phyloP scores from a whole-genome alignment of 805 yeast species.

The Spathaspora sp. region DNA sequence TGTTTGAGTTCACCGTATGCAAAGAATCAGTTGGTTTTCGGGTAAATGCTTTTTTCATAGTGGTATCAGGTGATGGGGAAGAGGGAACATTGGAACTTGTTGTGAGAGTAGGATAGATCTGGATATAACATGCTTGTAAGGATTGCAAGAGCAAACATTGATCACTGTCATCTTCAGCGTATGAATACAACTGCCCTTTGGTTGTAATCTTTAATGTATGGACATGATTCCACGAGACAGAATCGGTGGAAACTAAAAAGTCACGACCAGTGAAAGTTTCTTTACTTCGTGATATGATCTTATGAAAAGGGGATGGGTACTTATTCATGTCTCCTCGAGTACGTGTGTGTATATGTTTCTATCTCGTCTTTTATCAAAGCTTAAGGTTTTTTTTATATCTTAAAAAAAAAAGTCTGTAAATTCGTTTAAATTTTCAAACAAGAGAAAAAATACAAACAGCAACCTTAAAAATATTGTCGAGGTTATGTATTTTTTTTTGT shows the following conservation, averaged over 20 bases:
- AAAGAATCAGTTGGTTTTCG: neutral
- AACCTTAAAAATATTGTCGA: too few relatives aligned
- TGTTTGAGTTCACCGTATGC: conserved; percentile 3
- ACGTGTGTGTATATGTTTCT: neutral
- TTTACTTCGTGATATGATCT: conserved; percentile 27
- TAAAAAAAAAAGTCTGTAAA: too few relatives aligned
- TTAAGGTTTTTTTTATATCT: too few relatives aligned
- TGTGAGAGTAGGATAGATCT: conserved; percentile 24
- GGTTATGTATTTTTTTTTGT: too few relatives aligned
- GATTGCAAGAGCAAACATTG: conserved; percentile 28
- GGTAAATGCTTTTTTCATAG: neutral
- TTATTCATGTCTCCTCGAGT: conserved; percentile 10
- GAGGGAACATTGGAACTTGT: neutral
- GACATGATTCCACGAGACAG: conserved; percentile 32
- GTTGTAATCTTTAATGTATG: conserved; percentile 25
- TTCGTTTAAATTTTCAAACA: too few relatives aligned
- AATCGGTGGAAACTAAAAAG: conserved; percentile 35
- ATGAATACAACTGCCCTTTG: conserved; percentile 31
- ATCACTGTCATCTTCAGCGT: conserved; percentile 18
- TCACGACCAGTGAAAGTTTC: conserved; percentile 31
- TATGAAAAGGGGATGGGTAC: conserved; percentile 24
- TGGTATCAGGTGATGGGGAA: neutral
- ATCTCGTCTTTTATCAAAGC: too few relatives aligned
- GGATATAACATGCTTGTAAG: conserved; percentile 39
- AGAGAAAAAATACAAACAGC: too few relatives aligned